Evolutionary conservation across 805 yeast species (phyloP), one percentile per base, ranked within the genome.

Genomic region (Ogataea thermomethanolica): DNA sequence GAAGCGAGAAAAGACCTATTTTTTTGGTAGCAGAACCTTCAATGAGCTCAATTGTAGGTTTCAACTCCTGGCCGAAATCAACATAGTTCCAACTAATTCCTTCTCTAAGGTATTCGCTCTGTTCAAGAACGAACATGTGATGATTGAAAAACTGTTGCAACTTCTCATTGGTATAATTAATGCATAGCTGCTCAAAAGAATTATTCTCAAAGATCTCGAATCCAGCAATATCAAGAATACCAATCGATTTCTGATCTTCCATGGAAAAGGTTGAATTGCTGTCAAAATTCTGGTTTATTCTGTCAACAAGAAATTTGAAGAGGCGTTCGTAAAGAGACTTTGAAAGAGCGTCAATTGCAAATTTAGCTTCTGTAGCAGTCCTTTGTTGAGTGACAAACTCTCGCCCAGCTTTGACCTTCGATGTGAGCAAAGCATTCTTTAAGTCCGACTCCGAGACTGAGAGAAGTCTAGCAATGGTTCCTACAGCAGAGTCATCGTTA

Each of bases 21-120:
- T 49, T 55, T 15, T 33, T 90, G 81, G 46, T 73, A 69, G 29
- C 55, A 52, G 65, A 69, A 50, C 59, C 81, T 64, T 93, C 99
- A 38, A 93, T 90, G 41, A 93, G 69, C 53, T 90, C 95, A 36
- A 93, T 93, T 0, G 99, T 91, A 20, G 95, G 95, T 58, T 91
- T 96, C 41, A 93, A 69, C 60, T 93, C 97, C 45, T 82, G 84
- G 11, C 99, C 99, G 64, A 89, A 93, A 59, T 93, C 99, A 35
- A 91, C 83, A 51, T 82, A 91, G 44, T 76, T 73, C 82, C 82
- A 77, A 46, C 74, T 74, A 33, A 77, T 76, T 37, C 77, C 76
- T 55, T 77, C 82, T 39, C 77, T 65, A 39, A 76, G 53, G 45
- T 77, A 77, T 52, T 77, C 82, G 46, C 77, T 74, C 55, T 77